Percentiles rank a stretch among this genome's conserved stretches.
Evolutionary conservation across 2,329 filamentous ascomycete genomes (phyloP).

Genomic region (Pestalotiopsis sp.): DNA sequence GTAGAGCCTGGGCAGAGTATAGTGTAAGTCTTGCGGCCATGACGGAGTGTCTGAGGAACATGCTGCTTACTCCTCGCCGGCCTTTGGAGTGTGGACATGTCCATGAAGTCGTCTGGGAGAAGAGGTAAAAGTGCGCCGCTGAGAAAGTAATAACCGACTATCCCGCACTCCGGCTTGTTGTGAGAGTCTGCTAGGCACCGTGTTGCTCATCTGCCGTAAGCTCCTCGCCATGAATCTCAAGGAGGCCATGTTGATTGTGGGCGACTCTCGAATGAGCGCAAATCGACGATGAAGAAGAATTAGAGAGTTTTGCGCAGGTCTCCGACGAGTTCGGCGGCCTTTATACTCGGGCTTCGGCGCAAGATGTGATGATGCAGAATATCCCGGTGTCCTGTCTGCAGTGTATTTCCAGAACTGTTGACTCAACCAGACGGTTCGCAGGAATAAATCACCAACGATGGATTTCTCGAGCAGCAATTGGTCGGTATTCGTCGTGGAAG

Average conservation of each 20-base stretch:
- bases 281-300: neutral
- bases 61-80: slow-evolving; percentile 83
- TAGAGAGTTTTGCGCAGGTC: neutral
- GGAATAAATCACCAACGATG: neutral
- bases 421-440: neutral
- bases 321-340: neutral
- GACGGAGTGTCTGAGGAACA: slow-evolving; percentile 3
- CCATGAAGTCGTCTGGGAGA: slow-evolving; percentile 68
- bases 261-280: neutral
- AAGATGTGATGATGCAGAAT: neutral
- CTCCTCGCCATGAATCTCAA: slow-evolving; percentile 10
- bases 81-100: slow-evolving; percentile 81
- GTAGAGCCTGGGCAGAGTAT: slow-evolving; percentile 62
- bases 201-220: slow-evolving; percentile 12
- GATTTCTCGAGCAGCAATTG: neutral
- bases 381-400: neutral
- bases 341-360: slow-evolving; percentile 1
- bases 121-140: slow-evolving; percentile 64
- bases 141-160: neutral
- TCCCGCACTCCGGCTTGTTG: neutral
- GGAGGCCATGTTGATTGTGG: neutral
- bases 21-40: neutral
- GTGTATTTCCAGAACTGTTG: neutral
- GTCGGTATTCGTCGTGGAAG: neutral
- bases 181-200: neutral